Conservation (phyloP, 148 eudicot species). For the Amaranthus cruentus region DNA sequence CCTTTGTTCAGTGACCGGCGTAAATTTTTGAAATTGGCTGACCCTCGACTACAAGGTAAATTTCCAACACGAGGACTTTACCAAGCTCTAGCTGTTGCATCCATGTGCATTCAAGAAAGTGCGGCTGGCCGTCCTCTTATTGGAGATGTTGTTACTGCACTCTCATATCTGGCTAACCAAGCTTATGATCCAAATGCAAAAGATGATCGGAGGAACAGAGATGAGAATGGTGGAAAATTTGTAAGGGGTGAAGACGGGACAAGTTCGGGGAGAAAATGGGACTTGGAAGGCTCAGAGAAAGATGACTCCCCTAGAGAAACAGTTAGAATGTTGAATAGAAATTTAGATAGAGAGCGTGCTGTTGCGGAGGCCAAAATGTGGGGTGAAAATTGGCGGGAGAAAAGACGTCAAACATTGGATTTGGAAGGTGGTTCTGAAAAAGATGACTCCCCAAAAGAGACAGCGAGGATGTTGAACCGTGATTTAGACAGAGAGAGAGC, state of each 20-base stretch:
- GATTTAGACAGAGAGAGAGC: slow-evolving; percentile 33
- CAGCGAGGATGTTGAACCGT: slow-evolving; percentile 29
- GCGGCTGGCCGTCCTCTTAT: slow-evolving; percentile 82
- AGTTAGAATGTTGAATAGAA: slow-evolving; percentile 49
- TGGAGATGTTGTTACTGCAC: slow-evolving; percentile 85
- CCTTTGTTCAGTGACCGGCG: slow-evolving; percentile 71
- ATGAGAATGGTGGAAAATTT: slow-evolving; percentile 45
- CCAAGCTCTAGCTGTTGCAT: slow-evolving; percentile 82
- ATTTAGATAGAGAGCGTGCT: slow-evolving; percentile 66
- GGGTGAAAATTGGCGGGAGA: slow-evolving; percentile 64
- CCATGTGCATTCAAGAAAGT: slow-evolving; percentile 90
- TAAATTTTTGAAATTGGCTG: slow-evolving; percentile 61
- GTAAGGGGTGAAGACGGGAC: slow-evolving; percentile 51
- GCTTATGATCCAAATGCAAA: slow-evolving; percentile 45
- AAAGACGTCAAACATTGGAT: slow-evolving; percentile 36
- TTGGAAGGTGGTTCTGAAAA: slow-evolving; percentile 30
- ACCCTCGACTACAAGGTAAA: slow-evolving; percentile 60
- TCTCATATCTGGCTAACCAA: slow-evolving; percentile 79
- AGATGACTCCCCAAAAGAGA: slow-evolving; percentile 36
- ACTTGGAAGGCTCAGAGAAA: slow-evolving; percentile 61
- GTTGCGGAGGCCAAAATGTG: slow-evolving; percentile 93
- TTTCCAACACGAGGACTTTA: slow-evolving; percentile 76
- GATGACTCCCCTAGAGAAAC: slow-evolving; percentile 73
- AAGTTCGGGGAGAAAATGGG: slow-evolving; percentile 63
- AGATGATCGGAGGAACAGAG: slow-evolving; percentile 33